Conservation (phyloP, 2,329 filamentous ascomycete genomes). For the Tolypocladium cylindrosporum region DNA sequence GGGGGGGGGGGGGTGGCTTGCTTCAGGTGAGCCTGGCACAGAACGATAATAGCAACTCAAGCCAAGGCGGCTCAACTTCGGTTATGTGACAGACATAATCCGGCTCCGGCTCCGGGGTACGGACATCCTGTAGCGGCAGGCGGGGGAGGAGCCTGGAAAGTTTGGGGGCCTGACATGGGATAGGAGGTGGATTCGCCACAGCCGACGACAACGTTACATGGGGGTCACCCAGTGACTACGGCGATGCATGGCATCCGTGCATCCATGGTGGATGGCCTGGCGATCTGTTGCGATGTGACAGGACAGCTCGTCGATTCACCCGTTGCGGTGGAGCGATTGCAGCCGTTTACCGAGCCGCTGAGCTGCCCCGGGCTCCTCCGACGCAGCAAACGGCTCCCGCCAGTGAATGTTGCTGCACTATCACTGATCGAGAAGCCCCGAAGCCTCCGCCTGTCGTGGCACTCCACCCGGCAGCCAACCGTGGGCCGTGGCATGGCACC, state of each 20-base stretch:
- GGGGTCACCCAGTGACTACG: background rate
- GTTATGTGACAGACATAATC: background rate
- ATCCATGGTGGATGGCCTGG: background rate
- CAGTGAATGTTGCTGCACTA: background rate
- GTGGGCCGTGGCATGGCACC: constrained; percentile 4
- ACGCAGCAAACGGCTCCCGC: background rate
- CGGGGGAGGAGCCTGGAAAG: background rate
- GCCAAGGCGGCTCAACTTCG: background rate
- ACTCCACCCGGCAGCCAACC: constrained; percentile 3
- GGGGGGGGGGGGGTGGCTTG: background rate
- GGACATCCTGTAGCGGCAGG: background rate
- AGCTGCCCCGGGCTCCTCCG: background rate
- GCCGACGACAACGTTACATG: constrained; percentile 8
- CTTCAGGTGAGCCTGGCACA: background rate
- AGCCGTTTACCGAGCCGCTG: background rate
- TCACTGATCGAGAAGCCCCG: background rate
- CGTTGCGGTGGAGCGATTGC: background rate
- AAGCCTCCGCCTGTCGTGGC: background rate
- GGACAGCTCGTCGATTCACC: background rate
- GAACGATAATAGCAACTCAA: background rate
- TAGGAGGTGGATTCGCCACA: background rate
- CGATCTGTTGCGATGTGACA: background rate
- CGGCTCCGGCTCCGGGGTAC: background rate
- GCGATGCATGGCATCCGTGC: background rate
- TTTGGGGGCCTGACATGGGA: background rate